Evolutionary conservation across 176 grass and related monocot species (phyloP).

Genomic region (Aegilops sharonensis): DNA sequence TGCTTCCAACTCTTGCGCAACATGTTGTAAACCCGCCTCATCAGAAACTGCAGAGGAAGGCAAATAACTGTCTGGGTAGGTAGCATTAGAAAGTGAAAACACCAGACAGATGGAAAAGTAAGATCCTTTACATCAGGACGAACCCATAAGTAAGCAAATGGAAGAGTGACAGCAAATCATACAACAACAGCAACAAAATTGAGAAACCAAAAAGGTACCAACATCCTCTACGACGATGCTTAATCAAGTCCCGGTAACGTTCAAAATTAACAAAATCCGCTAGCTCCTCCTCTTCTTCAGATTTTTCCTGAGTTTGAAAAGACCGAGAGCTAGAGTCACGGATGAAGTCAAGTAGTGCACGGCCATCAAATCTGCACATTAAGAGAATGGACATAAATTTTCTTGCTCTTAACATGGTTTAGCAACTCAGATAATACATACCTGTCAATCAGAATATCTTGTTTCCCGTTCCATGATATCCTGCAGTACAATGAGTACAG

Average conservation of each 20-base stretch:
- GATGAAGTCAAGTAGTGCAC: conserved; percentile 97
- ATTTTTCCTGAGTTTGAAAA: conserved; percentile 72
- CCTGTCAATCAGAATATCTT: conserved; percentile 98
- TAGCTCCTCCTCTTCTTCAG: conserved; percentile 94
- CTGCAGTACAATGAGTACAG: conserved; percentile 36
- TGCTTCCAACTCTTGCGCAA: conserved; percentile 85
- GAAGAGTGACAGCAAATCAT: conserved; percentile 35
- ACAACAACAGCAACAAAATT: conserved; percentile 31
- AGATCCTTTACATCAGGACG: not conserved
- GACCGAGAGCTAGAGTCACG: conserved; percentile 60
- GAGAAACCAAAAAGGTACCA: conserved; percentile 89
- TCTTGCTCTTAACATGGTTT: conserved; percentile 23
- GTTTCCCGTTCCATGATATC: conserved; percentile 97
- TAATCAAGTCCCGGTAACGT: conserved; percentile 99
- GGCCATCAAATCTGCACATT: conserved; percentile 89
- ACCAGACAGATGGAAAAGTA: conserved; percentile 5
- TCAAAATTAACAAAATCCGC: conserved; percentile 99
- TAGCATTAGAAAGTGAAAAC: not conserved
- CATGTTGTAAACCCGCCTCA: conserved; percentile 78
- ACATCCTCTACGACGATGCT: conserved; percentile 99
- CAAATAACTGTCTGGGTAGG: conserved; percentile 5
- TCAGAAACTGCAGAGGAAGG: conserved; percentile 62
- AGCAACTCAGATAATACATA: conserved; percentile 23
- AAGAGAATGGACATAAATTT: conserved; percentile 17
- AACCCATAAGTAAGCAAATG: not conserved